A percentile compares a stretch with the other conserved stretches of the same genome.
Evolutionary conservation across 768 basidiomycete species (phyloP).

Genomic region (Gymnopilus junonius): DNA sequence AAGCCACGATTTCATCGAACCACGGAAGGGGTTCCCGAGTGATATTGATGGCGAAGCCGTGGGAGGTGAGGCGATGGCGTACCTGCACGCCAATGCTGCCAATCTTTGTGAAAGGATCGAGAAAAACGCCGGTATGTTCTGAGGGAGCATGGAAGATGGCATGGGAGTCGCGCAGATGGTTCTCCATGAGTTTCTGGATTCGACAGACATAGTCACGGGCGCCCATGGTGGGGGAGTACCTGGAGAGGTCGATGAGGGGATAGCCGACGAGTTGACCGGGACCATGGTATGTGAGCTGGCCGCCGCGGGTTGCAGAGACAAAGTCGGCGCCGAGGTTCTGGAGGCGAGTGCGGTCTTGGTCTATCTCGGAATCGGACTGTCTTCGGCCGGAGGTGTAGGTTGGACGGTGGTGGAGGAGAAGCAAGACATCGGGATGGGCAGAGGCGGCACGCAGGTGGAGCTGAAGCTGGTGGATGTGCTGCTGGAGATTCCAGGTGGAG

Average conservation of each 20-base stretch:
- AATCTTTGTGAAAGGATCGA: conserved; percentile 80
- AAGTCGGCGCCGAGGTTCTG: conserved; percentile 86
- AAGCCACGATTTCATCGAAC: conserved; percentile 91
- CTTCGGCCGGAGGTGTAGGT: conserved; percentile 96
- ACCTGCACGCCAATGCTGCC: conserved; percentile 97
- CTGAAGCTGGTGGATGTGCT: conserved; percentile 71
- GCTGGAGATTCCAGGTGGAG: conserved; percentile 70
- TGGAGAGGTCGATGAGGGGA: conserved; percentile 88
- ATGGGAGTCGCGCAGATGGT: conserved; percentile 63
- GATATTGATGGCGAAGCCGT: conserved; percentile 94
- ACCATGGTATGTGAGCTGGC: conserved; percentile 96
- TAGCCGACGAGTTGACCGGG: conserved; percentile 98
- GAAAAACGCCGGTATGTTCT: conserved; percentile 91
- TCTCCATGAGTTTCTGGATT: conserved; percentile 73
- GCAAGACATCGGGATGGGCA: conserved; percentile 63
- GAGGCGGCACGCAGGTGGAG: conserved; percentile 47
- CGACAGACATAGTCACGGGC: conserved; percentile 85
- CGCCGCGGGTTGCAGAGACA: conserved; percentile 80
- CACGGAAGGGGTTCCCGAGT: conserved; percentile 79
- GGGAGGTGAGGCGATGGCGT: conserved; percentile 90
- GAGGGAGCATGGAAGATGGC: conserved; percentile 60
- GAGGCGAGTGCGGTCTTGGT: conserved; percentile 70
- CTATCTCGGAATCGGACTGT: conserved; percentile 41
- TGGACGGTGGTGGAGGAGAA: conserved; percentile 88
- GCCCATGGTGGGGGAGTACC: conserved; percentile 70